Evolutionary conservation across 805 yeast species (phyloP), one percentile per base, ranked within the genome.

Genomic region (Ogataea populi-albae): DNA sequence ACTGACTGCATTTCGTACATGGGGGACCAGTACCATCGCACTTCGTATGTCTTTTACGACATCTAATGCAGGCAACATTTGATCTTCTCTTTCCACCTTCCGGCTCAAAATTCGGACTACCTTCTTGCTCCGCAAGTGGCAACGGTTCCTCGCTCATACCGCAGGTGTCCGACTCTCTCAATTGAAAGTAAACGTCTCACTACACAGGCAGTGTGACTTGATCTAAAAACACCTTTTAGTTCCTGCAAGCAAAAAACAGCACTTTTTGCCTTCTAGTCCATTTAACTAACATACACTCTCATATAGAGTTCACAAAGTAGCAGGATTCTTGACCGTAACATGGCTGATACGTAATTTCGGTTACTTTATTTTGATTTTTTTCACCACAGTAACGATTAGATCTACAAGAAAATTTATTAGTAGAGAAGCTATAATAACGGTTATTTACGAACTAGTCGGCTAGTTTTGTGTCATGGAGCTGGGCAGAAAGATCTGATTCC

Each of bases 1-100:
- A 75, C 32, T 68, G 54, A 10, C 57, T 59, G 53, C 93, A 84
- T 49, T 78, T 78, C 33, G 64, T 57, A 54, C 93, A 84, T 0
- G 88, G 87, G 31, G 79, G 74, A 1, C 86, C 86, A 3, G 18
- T 33, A 2, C 88, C 88, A 10, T 86, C 86, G 52, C 93, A 84
- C 43, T 82, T 74, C 27, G 81, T 76, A 57, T 84, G 93, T 35
- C 87, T 68, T 31, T 75, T 71, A 21, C 91, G 66, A 53, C 93
- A 84, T 29, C 86, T 62, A 2, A 74, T 72, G 55, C 91, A 83
- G 3, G 64, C 64, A 12, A 52, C 32, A n/a, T 28, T 47, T 2
- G 57, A 54, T 35, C 55, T 43, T 19, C 47, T 56, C 32, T 45
- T 55, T 11, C 18, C 17, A 6, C 10, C 21, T 19, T 16, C 38